phyloP scores from a whole-genome alignment of 345 rosid genomes.

The Gossypium raimondii region DNA sequence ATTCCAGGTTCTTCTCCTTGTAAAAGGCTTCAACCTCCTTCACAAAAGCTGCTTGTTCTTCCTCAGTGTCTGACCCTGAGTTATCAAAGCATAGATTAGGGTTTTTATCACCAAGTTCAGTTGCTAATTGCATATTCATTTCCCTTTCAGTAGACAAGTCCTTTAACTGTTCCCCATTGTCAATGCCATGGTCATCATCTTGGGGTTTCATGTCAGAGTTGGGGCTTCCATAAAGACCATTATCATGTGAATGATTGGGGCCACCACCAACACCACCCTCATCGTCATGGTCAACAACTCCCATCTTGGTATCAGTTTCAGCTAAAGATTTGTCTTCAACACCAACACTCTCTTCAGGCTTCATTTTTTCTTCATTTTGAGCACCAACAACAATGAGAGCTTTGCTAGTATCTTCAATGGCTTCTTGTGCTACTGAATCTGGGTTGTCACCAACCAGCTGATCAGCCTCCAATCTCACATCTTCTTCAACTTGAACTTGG shows the following conservation, averaged over 20 bases:
- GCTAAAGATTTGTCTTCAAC: slow-evolving; percentile 12
- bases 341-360: slow-evolving; percentile 10
- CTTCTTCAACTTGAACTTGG: slow-evolving; percentile 15
- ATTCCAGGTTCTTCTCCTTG: slow-evolving; percentile 44
- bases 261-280: slow-evolving; percentile 13
- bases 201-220: slow-evolving; percentile 17
- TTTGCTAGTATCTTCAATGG: not conserved
- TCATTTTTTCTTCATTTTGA: not conserved
- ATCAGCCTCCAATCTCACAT: not conserved
- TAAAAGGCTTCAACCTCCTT: slow-evolving; percentile 53
- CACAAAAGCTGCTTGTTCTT: slow-evolving; percentile 50
- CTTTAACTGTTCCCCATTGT: slow-evolving; percentile 19
- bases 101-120: slow-evolving; percentile 18
- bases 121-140: slow-evolving; percentile 18
- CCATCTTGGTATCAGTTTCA: slow-evolving; percentile 8
- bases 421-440: not conserved
- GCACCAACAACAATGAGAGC: not conserved
- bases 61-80: slow-evolving; percentile 45
- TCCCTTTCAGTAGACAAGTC: slow-evolving; percentile 18
- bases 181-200: slow-evolving; percentile 13
- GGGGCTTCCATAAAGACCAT: slow-evolving; percentile 11
- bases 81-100: slow-evolving; percentile 34
- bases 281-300: slow-evolving; percentile 12
- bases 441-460: not conserved
- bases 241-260: not conserved